These are phyloP conservation scores for Entophlyctis helioformis DNA, from an alignment of 192 early-diverging fungal genomes.

Conservation along the genomic window DNA sequence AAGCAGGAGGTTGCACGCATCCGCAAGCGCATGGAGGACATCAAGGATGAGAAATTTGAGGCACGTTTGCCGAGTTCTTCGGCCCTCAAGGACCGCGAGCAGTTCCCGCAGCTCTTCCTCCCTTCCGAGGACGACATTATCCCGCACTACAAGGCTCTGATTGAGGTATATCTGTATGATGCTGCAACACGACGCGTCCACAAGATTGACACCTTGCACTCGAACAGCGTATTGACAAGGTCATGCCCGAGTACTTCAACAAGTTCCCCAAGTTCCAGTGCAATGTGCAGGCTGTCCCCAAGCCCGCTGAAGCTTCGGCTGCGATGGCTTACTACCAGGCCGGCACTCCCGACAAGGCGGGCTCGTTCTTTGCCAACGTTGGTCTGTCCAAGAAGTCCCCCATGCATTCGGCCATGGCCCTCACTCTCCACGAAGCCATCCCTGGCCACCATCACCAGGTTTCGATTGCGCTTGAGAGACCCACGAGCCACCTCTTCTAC, in stretches of 20 bases:
- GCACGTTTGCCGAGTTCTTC: conserved; percentile 17
- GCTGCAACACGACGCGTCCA: too few species aligned
- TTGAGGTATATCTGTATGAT: too few species aligned
- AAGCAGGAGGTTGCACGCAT: conserved; percentile 24
- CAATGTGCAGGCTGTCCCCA: conserved; percentile 9
- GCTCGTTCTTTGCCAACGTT: conserved; percentile 7
- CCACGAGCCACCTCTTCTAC: conserved; percentile 10
- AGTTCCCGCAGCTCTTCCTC: conserved; percentile 17
- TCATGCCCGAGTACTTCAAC: conserved; percentile 14
- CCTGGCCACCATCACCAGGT: conserved; percentile 31
- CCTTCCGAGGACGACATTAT: conserved; percentile 12
- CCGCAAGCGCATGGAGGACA: conserved; percentile 11
- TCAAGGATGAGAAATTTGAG: conserved; percentile 18
- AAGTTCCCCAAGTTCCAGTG: conserved; percentile 17
- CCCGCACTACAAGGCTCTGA: conserved; percentile 8
- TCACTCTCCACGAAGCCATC: conserved; percentile 21
- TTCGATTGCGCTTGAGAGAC: conserved; percentile 15
- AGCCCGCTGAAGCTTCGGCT: conserved; percentile 2
- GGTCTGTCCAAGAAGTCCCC: conserved; percentile 9
- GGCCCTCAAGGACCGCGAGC: conserved; percentile 14
- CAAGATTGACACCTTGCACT: too few species aligned
- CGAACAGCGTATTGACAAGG: too few species aligned
- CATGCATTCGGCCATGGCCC: conserved; percentile 3
- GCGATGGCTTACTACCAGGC: conserved; percentile 14
- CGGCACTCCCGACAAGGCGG: conserved; percentile 11